A percentile compares a stretch with the other conserved stretches of the same genome.
Evolutionary conservation across 139 green algal species (phyloP).

Genomic region (Coccomyxa sp.): DNA sequence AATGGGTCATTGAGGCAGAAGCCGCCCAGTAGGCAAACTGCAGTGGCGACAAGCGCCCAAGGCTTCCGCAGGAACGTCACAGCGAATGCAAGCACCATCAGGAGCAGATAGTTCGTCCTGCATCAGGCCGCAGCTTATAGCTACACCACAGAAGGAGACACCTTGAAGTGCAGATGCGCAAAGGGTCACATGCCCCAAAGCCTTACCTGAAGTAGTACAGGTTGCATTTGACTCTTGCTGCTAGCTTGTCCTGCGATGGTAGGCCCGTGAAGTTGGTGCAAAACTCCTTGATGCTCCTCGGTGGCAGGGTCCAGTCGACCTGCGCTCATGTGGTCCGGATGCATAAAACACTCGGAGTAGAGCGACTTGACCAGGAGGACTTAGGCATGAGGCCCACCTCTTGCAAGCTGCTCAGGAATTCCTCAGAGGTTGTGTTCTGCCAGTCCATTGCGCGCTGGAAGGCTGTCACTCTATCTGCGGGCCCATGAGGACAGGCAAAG

Average conservation of each 20-base stretch:
- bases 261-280: constrained; percentile 10
- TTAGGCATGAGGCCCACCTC: constrained; percentile 1
- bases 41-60: constrained; percentile 15
- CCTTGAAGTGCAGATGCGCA: neutral
- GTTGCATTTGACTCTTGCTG: constrained; percentile 36
- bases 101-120: constrained; percentile 38
- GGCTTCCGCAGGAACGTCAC: constrained; percentile 26
- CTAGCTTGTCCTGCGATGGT: constrained; percentile 11
- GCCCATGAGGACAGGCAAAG: neutral
- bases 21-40: neutral
- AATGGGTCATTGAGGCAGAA: constrained; percentile 50
- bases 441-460: constrained; percentile 8
- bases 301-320: constrained; percentile 21
- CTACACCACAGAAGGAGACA: no score
- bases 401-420: constrained; percentile 10
- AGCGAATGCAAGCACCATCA: constrained; percentile 14
- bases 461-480: neutral
- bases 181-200: neutral
- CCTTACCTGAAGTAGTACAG: constrained; percentile 40
- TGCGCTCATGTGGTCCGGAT: neutral
- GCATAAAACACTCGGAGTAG: neutral
- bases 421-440: constrained; percentile 11
- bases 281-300: constrained; percentile 12
- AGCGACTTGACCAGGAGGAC: neutral
- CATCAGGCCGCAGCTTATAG: no score